A percentile compares a stretch with the other conserved stretches of the same genome.
Evolutionary conservation across 805 yeast species (phyloP).

Genomic region (Groenewaldozyma tartarivorans): DNA sequence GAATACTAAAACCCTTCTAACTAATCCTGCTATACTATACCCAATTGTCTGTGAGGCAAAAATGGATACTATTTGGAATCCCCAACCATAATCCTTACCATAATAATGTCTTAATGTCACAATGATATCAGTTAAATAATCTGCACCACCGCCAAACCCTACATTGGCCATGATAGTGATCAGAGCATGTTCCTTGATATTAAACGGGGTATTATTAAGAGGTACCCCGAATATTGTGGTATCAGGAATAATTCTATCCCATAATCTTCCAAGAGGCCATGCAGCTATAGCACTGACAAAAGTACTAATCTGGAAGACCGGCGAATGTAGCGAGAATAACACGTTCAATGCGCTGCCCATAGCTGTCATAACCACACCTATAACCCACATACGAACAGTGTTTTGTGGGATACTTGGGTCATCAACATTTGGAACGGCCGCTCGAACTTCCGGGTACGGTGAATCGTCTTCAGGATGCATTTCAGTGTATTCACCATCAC

Average conservation of each 20-base stretch:
- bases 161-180: slow-evolving; percentile 46
- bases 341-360: slow-evolving; percentile 52
- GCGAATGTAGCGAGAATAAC: slow-evolving; percentile 50
- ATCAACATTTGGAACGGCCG: slow-evolving; percentile 52
- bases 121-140: slow-evolving; percentile 50
- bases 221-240: slow-evolving; percentile 23
- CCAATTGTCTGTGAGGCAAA: slow-evolving; percentile 57
- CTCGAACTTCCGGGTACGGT: slow-evolving; percentile 59
- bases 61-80: slow-evolving; percentile 44
- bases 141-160: slow-evolving; percentile 34
- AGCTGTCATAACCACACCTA: slow-evolving; percentile 44
- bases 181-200: slow-evolving; percentile 53
- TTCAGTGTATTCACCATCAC: slow-evolving; percentile 14
- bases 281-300: slow-evolving; percentile 52
- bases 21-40: slow-evolving; percentile 56
- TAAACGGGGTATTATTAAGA: slow-evolving; percentile 55
- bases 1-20: slow-evolving; percentile 48
- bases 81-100: slow-evolving; percentile 36
- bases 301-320: slow-evolving; percentile 42
- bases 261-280: slow-evolving; percentile 51
- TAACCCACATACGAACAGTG: slow-evolving; percentile 46
- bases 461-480: slow-evolving; percentile 27
- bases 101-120: slow-evolving; percentile 44
- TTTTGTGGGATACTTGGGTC: slow-evolving; percentile 41
- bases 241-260: slow-evolving; percentile 34